These are phyloP conservation scores for Atalantia buxifolia DNA, from an alignment of 345 rosid species.

Conservation along the genomic window DNA sequence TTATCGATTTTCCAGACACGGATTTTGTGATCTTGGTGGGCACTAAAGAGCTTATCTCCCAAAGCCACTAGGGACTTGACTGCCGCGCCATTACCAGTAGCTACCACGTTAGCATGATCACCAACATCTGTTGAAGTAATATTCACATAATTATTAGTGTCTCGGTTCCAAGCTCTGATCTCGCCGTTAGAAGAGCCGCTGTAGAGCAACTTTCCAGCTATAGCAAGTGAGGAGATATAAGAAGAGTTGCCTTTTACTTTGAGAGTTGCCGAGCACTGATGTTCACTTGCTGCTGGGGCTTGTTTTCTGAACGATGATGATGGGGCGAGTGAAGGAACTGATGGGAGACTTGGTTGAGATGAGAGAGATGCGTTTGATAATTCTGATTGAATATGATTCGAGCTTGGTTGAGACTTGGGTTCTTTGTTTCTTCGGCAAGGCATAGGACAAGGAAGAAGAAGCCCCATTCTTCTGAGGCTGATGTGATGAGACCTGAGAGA, in stretches of 20 bases:
- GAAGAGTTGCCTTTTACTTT: slow-evolving; percentile 46
- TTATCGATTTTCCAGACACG: slow-evolving; percentile 57
- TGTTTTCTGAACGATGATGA: slow-evolving; percentile 8
- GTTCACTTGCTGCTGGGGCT: slow-evolving; percentile 15
- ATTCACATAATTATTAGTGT: slow-evolving; percentile 1
- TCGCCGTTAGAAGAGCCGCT: slow-evolving; percentile 55
- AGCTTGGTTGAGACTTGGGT: slow-evolving; percentile 5
- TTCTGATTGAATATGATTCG: slow-evolving; percentile 26
- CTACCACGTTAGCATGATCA: slow-evolving; percentile 15
- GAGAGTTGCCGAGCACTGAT: slow-evolving; percentile 48
- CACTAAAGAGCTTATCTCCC: slow-evolving; percentile 51
- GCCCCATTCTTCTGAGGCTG: slow-evolving; percentile 25
- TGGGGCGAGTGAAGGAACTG: slow-evolving; percentile 41
- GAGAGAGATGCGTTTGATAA: slow-evolving; percentile 42
- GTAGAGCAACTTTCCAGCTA: slow-evolving; percentile 40
- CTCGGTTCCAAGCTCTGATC: slow-evolving; percentile 46
- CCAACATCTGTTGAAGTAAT: too few species aligned
- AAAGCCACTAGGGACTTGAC: slow-evolving; percentile 53
- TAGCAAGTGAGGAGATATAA: slow-evolving; percentile 45
- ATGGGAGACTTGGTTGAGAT: slow-evolving; percentile 46
- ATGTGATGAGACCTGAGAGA: background rate
- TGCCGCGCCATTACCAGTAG: slow-evolving; percentile 36
- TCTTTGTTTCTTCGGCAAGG: slow-evolving; percentile 10
- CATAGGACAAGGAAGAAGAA: slow-evolving; percentile 38
- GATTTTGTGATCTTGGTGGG: slow-evolving; percentile 77